Evolutionary conservation across 805 yeast genomes (phyloP).

Genomic region (Starmera amethionina): DNA sequence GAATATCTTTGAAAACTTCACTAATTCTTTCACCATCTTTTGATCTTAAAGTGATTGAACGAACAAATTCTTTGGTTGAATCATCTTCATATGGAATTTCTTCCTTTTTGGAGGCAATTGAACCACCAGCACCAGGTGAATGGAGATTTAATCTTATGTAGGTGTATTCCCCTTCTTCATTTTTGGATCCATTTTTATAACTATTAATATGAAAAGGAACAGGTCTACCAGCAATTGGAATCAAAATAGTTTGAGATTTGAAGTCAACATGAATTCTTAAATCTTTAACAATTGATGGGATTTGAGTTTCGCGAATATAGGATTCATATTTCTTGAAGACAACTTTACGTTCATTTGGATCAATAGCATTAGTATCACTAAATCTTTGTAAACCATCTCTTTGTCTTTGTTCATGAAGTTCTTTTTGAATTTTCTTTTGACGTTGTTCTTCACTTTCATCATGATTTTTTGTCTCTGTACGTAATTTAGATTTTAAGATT

Average conservation of each 20-base stretch:
- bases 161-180: conserved; percentile 93
- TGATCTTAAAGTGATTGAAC: conserved; percentile 81
- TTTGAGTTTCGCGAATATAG: conserved; percentile 85
- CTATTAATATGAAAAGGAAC: conserved; percentile 96
- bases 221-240: conserved; percentile 92
- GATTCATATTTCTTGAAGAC: conserved; percentile 93
- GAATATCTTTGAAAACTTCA: conserved; percentile 81
- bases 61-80: conserved; percentile 75
- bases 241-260: conserved; percentile 77
- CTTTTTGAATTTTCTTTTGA: conserved; percentile 73
- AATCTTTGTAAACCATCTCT: conserved; percentile 80
- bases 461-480: conserved; percentile 63
- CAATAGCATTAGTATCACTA: conserved; percentile 68
- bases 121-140: conserved; percentile 81
- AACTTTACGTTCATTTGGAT: conserved; percentile 46
- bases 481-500: conserved; percentile 66
- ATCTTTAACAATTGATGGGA: conserved; percentile 76
- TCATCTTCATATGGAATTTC: conserved; percentile 89
- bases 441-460: conserved; percentile 75
- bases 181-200: conserved; percentile 88
- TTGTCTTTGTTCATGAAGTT: conserved; percentile 75
- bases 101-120: conserved; percentile 49
- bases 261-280: conserved; percentile 80
- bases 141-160: conserved; percentile 85
- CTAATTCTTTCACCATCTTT: conserved; percentile 86